Evolutionary conservation across 2,329 filamentous ascomycete species (phyloP), one percentile per base, ranked within the genome.

Genomic region (Trichoderma semiorbis): DNA sequence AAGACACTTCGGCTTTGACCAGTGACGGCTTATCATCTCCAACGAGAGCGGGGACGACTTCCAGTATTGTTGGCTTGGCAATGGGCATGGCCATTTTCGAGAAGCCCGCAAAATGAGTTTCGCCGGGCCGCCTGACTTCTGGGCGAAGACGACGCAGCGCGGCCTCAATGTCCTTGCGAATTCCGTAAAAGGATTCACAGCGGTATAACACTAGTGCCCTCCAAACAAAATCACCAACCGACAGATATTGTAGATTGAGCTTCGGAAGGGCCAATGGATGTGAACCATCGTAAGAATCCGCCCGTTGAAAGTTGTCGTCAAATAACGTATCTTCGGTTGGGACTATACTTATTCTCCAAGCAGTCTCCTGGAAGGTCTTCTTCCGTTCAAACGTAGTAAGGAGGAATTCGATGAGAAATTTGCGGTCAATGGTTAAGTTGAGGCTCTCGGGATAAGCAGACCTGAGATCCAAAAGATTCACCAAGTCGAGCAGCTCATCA

Each of bases 151-250:
- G 90, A 78, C 92, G 93, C 65, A 98, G 79, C 7, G 92, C 90
- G 62, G 93, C 89, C 79, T 97, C 94, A 71, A 99, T 90, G 79
- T 99, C 94, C 78, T 94, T 95, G 60, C 94, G 90, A 72, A 99
- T 95, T 73, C 94, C 93, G 80, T 97, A 98, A 79, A 98, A 98
- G 0, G 95, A 89, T 80, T 99, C 96, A 72, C 91, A 93, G 53
- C 95, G 90, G 79, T 97, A 96, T 10, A 99, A 85, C 16, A 97
- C 87, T 77, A 98, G 91, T 0, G 95, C 94, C 74, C 97, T 89
- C 94, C 95, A 99, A n/a, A 99, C 83, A 77, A 99, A 99, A 80
- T 99, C 96, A 3, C 94, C 94, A 65, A 97, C 90, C 3, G 95
- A 97, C 16, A 99, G 86, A 81, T 99, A 99, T 78, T 99, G 96